Percentiles rank a stretch among this genome's conserved stretches.
phyloP scores from a whole-genome alignment of 441 rosid genomes.

The Euphorbia schlechtendalii region DNA sequence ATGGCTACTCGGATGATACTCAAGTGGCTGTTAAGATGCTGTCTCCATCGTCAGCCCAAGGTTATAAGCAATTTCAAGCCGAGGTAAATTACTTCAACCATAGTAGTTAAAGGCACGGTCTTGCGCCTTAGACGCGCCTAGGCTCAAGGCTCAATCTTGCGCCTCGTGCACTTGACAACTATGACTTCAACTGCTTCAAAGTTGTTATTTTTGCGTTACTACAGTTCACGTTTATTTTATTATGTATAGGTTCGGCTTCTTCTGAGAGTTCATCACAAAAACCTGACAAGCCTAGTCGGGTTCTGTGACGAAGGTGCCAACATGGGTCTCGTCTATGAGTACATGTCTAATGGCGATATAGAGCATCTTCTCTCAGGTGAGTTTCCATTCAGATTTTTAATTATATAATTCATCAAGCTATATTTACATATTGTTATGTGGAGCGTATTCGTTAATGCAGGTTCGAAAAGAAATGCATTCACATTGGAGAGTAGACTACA shows the following conservation, averaged over 20 bases:
- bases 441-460: background rate
- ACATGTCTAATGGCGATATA: constrained; percentile 49
- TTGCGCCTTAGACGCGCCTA: no score
- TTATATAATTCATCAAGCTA: background rate
- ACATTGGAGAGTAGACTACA: constrained; percentile 35
- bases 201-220: no score
- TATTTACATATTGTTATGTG: no score
- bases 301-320: constrained; percentile 44
- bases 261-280: constrained; percentile 49
- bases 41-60: constrained; percentile 28
- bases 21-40: constrained; percentile 40
- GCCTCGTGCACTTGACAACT: no score
- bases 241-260: constrained; percentile 35
- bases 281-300: constrained; percentile 41
- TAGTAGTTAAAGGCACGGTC: background rate
- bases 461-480: constrained; percentile 13
- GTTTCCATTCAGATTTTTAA: no score
- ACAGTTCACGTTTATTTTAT: no score
- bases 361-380: constrained; percentile 40
- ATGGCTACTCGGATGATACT: constrained; percentile 19
- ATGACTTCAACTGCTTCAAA: no score
- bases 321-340: constrained; percentile 45
- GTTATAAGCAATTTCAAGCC: constrained; percentile 27
- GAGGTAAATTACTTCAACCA: constrained; percentile 15
- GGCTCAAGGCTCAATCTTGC: no score